Evolutionary conservation across 2,329 filamentous ascomycete species (phyloP).

Genomic region (Zopfia rhizophila): DNA sequence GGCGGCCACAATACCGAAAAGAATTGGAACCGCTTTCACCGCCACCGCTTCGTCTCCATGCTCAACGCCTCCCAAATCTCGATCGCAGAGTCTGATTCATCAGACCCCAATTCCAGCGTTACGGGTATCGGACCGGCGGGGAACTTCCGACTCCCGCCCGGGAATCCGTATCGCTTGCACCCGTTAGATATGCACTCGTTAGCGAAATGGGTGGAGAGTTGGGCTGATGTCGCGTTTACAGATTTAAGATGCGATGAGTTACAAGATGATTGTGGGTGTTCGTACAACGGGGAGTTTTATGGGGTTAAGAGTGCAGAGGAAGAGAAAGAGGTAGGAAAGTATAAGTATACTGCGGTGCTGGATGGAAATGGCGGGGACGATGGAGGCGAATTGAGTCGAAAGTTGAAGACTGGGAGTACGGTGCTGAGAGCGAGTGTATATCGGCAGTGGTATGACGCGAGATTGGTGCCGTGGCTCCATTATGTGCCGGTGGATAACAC

Average conservation of each 20-base stretch:
- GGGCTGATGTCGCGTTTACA: slow-evolving; percentile 53
- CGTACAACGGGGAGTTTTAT: slow-evolving; percentile 57
- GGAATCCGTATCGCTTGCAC: slow-evolving; percentile 31
- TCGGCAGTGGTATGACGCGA: slow-evolving; percentile 79
- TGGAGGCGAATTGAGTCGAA: slow-evolving; percentile 35
- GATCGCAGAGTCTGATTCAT: slow-evolving; percentile 55
- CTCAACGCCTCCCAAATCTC: slow-evolving; percentile 70
- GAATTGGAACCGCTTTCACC: slow-evolving; percentile 78
- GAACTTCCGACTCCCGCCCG: slow-evolving; percentile 53
- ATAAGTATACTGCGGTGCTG: slow-evolving; percentile 69
- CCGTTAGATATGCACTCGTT: slow-evolving; percentile 26
- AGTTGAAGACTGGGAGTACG: slow-evolving; percentile 73
- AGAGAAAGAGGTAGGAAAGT: slow-evolving; percentile 11
- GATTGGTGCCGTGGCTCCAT: slow-evolving; percentile 78
- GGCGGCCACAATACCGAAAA: slow-evolving; percentile 56
- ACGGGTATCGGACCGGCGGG: slow-evolving; percentile 39
- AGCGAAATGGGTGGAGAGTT: slow-evolving; percentile 51
- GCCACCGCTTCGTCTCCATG: slow-evolving; percentile 79
- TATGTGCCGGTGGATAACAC: slow-evolving; percentile 83
- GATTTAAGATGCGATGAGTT: slow-evolving; percentile 55
- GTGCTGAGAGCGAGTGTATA: slow-evolving; percentile 82
- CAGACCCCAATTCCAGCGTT: slow-evolving; percentile 24
- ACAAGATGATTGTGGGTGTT: slow-evolving; percentile 52
- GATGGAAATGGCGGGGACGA: slow-evolving; percentile 63
- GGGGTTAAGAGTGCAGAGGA: slow-evolving; percentile 1